Evolutionary conservation across 2,329 filamentous ascomycete species (phyloP).

Genomic region (Hypomyces rosellus): DNA sequence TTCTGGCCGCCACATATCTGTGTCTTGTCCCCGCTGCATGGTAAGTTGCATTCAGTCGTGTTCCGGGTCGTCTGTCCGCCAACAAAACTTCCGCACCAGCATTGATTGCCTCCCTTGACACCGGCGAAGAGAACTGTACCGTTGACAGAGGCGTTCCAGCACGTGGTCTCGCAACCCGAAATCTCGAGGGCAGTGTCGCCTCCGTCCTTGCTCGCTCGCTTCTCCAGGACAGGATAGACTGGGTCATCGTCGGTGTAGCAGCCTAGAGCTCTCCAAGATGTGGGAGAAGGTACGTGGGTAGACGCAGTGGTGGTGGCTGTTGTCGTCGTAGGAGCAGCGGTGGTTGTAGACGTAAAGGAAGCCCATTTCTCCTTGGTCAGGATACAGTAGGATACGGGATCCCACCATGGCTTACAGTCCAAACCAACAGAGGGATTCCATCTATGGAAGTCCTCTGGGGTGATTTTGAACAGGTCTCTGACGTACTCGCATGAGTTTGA

Average conservation of each 20-base stretch:
- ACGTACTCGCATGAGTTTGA: background rate
- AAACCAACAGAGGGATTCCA: constrained; percentile 12
- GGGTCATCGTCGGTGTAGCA: constrained; percentile 7
- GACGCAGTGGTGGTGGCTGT: constrained; percentile 1
- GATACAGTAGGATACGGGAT: constrained; percentile 9
- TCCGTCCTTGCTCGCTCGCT: background rate
- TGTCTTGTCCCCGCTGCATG: constrained; percentile 13
- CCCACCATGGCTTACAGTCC: constrained; percentile 11
- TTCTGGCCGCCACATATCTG: constrained; percentile 15
- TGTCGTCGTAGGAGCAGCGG: background rate
- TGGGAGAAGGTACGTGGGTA: constrained; percentile 6
- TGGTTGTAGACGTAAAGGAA: constrained; percentile 2
- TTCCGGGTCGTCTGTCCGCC: constrained; percentile 10
- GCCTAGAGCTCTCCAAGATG: constrained; percentile 8
- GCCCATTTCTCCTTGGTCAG: constrained; percentile 6
- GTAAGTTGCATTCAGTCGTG: constrained; percentile 12
- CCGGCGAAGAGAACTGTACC: constrained; percentile 11
- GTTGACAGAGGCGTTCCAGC: constrained; percentile 5
- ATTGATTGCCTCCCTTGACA: constrained; percentile 15
- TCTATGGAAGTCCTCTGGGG: constrained; percentile 6
- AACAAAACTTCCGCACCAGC: constrained; percentile 15
- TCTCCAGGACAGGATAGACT: constrained; percentile 5
- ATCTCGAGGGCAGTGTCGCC: background rate
- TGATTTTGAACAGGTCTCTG: background rate
- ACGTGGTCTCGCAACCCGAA: constrained; percentile 4